A percentile compares a stretch with the other conserved stretches of the same genome.
Evolutionary conservation across 768 basidiomycete genomes (phyloP).

Genomic region (Pleurotus djamor): DNA sequence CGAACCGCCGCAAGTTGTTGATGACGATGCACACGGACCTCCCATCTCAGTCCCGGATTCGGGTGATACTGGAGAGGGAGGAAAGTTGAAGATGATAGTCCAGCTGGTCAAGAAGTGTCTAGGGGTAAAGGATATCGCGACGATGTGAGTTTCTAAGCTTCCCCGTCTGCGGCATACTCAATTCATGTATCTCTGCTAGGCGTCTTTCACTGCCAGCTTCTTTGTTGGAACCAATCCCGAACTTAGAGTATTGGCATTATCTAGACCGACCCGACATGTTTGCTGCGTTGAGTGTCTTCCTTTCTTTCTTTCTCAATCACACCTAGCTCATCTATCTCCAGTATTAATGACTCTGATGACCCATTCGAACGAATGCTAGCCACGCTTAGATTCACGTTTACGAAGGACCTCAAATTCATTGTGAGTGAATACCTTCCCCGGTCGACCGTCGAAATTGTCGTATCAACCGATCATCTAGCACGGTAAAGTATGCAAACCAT

Average conservation of each 20-base stretch:
- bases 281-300: conserved; percentile 65
- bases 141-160: conserved; percentile 60
- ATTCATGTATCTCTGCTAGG: conserved; percentile 37
- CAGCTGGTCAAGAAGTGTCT: conserved; percentile 88
- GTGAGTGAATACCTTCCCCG: conserved; percentile 41
- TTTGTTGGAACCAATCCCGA: conserved; percentile 90
- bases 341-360: conserved; percentile 90
- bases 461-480: conserved; percentile 44
- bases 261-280: conserved; percentile 90
- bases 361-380: conserved; percentile 97
- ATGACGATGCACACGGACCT: conserved; percentile 52
- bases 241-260: conserved; percentile 96
- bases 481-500: conserved; percentile 92
- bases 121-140: conserved; percentile 93
- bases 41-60: conserved; percentile 70
- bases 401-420: conserved; percentile 92
- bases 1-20: conserved; percentile 14
- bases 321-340: conserved; percentile 24
- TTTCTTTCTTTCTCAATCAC: neutral
- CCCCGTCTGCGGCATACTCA: neutral
- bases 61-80: conserved; percentile 77
- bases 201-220: conserved; percentile 92
- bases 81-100: conserved; percentile 92
- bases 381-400: conserved; percentile 82
- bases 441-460: conserved; percentile 4